Evolutionary conservation across 495 filamentous ascomycete genomes (phyloP), one percentile per base, ranked within the genome.

Genomic region (Penicillium coprophilum): DNA sequence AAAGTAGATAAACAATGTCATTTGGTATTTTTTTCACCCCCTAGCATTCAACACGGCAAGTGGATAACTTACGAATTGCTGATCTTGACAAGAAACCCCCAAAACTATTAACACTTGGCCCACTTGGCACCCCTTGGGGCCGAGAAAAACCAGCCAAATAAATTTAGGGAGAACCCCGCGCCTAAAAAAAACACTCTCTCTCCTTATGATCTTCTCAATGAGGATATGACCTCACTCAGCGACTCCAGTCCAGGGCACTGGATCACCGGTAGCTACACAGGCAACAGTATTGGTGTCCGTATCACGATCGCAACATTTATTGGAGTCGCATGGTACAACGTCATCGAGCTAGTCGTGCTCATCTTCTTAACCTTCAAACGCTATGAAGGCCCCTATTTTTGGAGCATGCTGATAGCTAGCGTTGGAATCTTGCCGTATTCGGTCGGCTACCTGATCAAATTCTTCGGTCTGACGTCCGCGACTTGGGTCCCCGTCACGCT

Each of bases 351-450:
- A 36, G 62, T 70, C 34, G 55, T 76, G 23, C 69, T 74, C 53
- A 76, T 82, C 50, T 71, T 73, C 56, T 57, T 71, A 24, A 70
- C 66, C 40, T 78, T 78, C 60, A 71, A 70, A 30, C 70, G 72
- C 32, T 66, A 65, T 38, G 57, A 64, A 15, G 75, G 75, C 11
- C 62, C 73, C 5, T 78, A 78, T 57, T 78, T 74, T 46, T 78
- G 73, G 75, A 70, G 64, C 34, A 66, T 78, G 63, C 32, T 70
- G 32, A 56, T 76, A 12, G 56, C 74, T n/a, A 68, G 63, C 11
- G 48, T 69, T 19, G 71, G 71, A 3, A 71, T 68, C 30, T 36
- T 65, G 5, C 59, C 74, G 0, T 68, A 77, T 56, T 65, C 67
- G 2, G 45, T 74, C 34, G 73, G 66, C 12, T 63, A 74, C 13